Conservation (phyloP, 345 rosid genomes). For the Euphorbia peplus region DNA sequence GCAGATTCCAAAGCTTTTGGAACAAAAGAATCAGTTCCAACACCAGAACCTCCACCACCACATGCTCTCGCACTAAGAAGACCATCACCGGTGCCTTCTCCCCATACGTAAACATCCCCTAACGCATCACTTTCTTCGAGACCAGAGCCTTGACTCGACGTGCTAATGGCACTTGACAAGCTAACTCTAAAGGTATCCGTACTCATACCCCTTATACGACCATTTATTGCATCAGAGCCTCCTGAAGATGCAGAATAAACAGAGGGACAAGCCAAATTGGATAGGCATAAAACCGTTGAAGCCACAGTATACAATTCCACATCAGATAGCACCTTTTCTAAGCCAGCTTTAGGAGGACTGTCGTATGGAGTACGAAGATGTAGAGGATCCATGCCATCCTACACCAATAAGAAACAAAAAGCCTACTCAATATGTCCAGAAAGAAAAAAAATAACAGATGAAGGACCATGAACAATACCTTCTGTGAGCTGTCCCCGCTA, state of each 20-base stretch:
- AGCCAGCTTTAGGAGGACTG: slow-evolving; percentile 21
- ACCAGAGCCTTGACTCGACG: slow-evolving; percentile 31
- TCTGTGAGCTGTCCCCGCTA: slow-evolving; percentile 22
- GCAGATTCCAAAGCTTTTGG: slow-evolving; percentile 75
- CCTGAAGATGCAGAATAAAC: slow-evolving; percentile 27
- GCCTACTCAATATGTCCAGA: slow-evolving; percentile 16
- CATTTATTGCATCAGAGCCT: slow-evolving; percentile 32
- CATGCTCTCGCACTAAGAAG: slow-evolving; percentile 62
- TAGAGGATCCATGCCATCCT: slow-evolving; percentile 38
- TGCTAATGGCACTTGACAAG: slow-evolving; percentile 46
- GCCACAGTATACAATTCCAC: slow-evolving; percentile 47
- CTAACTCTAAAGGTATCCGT: slow-evolving; percentile 46
- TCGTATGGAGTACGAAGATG: slow-evolving; percentile 23
- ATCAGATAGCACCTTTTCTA: slow-evolving; percentile 53
- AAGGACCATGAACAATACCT: slow-evolving; percentile 19
- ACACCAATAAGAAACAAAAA: slow-evolving; percentile 23
- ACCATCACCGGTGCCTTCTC: slow-evolving; percentile 67
- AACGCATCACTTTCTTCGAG: slow-evolving; percentile 26
- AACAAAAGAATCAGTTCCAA: slow-evolving; percentile 55
- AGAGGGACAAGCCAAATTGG: slow-evolving; percentile 35
- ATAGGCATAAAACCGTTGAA: slow-evolving; percentile 36
- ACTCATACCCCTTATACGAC: slow-evolving; percentile 15
- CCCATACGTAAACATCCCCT: slow-evolving; percentile 48
- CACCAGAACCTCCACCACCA: slow-evolving; percentile 39
- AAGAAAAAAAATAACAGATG: slow-evolving; percentile 2